Evolutionary conservation across 352 stramenopile species (phyloP).

Genomic region (Aphanomyces astaci): DNA sequence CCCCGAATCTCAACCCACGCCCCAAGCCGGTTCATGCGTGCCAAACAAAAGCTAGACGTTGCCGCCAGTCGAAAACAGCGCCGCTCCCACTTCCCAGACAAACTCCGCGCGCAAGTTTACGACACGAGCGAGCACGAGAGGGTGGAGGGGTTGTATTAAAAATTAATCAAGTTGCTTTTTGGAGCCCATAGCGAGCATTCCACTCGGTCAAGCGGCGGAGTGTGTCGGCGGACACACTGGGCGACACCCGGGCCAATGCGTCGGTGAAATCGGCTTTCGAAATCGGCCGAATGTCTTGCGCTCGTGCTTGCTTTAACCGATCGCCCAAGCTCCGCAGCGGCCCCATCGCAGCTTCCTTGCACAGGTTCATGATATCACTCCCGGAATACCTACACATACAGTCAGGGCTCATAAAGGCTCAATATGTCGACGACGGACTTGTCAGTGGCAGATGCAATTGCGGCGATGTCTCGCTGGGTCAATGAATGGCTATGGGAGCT

Average conservation of each 20-base stretch:
- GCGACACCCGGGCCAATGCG: constrained; percentile 46
- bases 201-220: constrained; percentile 47
- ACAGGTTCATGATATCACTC: constrained; percentile 89
- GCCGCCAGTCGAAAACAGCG: neutral
- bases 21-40: neutral
- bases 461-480: constrained; percentile 49
- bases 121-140: neutral
- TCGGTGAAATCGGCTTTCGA: constrained; percentile 46
- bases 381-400: constrained; percentile 34
- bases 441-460: constrained; percentile 62
- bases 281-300: constrained; percentile 58
- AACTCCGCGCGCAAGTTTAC: neutral
- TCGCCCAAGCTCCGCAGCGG: constrained; percentile 76
- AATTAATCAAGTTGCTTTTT: no score
- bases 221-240: constrained; percentile 61
- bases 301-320: constrained; percentile 45
- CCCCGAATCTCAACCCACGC: no score
- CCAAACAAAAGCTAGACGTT: neutral
- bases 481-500: constrained; percentile 42
- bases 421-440: constrained; percentile 38
- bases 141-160: neutral
- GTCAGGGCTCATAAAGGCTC: neutral
- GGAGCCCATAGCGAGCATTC: constrained; percentile 56
- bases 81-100: neutral
- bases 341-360: constrained; percentile 89